Evolutionary conservation across 179 eudicot genomes (phyloP).

Genomic region (Patellifolia procumbens): DNA sequence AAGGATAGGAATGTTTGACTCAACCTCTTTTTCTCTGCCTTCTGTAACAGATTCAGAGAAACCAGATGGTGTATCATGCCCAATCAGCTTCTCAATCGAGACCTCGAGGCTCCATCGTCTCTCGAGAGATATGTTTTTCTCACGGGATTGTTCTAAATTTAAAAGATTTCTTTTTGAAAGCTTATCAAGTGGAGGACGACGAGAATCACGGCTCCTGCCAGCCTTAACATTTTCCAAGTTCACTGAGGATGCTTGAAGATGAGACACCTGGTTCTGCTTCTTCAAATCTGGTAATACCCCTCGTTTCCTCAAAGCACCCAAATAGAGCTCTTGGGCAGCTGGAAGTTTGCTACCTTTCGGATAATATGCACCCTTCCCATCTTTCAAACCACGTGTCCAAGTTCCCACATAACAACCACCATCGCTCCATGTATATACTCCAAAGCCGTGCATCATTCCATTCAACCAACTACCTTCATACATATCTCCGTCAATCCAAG

Average conservation of each 20-base stretch:
- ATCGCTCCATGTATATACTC: constrained; percentile 84
- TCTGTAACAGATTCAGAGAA: constrained; percentile 48
- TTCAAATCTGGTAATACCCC: constrained; percentile 81
- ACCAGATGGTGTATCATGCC: constrained; percentile 47
- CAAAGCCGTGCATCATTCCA: constrained; percentile 91
- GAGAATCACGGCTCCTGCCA: constrained; percentile 46
- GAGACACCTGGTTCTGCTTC: constrained; percentile 73
- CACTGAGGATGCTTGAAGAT: constrained; percentile 65
- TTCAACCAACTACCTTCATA: constrained; percentile 88
- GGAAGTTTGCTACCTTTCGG: constrained; percentile 68
- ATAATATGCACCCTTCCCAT: constrained; percentile 90
- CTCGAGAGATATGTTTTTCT: constrained; percentile 58
- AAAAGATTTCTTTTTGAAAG: constrained; percentile 45
- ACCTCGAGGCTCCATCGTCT: constrained; percentile 95
- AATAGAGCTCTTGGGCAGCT: constrained; percentile 65
- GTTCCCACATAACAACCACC: constrained; percentile 93
- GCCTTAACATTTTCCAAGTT: constrained; percentile 67
- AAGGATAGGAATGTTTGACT: constrained; percentile 53
- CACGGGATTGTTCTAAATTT: constrained; percentile 51
- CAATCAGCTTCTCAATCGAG: constrained; percentile 78
- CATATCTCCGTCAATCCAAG: constrained; percentile 82
- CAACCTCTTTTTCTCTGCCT: constrained; percentile 48
- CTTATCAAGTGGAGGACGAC: constrained; percentile 42
- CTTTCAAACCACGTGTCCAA: constrained; percentile 95
- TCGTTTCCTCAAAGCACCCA: constrained; percentile 77